phyloP scores from a whole-genome alignment of 2,329 filamentous ascomycete genomes.

The Cladosporium sphaerospermum region DNA sequence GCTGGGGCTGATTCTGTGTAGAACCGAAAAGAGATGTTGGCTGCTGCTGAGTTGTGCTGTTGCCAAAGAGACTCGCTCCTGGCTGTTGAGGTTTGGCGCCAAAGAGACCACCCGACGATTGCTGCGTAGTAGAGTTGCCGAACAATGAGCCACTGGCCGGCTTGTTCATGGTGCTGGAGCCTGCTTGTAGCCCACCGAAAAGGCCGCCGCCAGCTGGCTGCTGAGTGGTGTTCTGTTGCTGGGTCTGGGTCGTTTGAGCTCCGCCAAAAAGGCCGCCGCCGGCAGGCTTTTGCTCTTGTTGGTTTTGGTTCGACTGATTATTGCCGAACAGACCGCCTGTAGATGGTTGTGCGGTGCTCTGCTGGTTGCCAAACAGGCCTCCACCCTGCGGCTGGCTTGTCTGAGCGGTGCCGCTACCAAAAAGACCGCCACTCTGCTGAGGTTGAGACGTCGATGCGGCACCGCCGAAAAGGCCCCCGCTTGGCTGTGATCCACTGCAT shows the following conservation, averaged over 20 bases:
- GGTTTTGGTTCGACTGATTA: constrained; percentile 27
- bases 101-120: constrained; percentile 13
- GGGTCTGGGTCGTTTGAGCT: not conserved
- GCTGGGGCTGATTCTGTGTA: constrained; percentile 20
- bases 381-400: not conserved
- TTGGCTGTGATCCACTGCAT: constrained; percentile 11
- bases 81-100: constrained; percentile 12
- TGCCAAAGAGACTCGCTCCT: constrained; percentile 1
- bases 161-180: not conserved
- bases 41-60: not conserved
- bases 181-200: constrained; percentile 16
- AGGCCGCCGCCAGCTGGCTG: constrained; percentile 14
- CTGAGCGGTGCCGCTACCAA: constrained; percentile 15
- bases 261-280: constrained; percentile 15
- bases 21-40: constrained; percentile 4
- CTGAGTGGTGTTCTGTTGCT: constrained; percentile 12
- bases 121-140: constrained; percentile 20
- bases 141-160: constrained; percentile 18
- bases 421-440: constrained; percentile 25
- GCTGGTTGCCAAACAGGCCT: constrained; percentile 24
- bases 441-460: constrained; percentile 19
- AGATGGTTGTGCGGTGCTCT: constrained; percentile 2
- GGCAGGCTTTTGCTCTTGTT: constrained; percentile 19
- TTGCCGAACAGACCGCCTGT: constrained; percentile 32
- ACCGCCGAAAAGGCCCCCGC: constrained; percentile 23